Conservation (phyloP, 2,329 filamentous ascomycete genomes). For the Curvularia spicifera region DNA sequence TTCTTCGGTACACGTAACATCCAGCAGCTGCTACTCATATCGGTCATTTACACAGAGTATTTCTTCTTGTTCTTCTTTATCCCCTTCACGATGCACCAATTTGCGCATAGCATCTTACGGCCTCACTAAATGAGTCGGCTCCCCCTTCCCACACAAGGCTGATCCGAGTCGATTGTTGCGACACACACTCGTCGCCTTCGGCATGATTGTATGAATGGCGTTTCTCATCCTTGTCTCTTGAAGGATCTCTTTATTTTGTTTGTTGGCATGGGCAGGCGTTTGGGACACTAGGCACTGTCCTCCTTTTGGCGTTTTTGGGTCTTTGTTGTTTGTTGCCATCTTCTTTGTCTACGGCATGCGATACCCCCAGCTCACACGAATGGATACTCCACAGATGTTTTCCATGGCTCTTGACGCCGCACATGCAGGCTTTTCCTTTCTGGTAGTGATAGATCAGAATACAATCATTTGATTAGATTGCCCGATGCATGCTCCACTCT, state of each 20-base stretch:
- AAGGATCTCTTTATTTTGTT: slow-evolving; percentile 12
- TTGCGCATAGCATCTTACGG: slow-evolving; percentile 36
- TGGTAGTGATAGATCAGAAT: slow-evolving; percentile 23
- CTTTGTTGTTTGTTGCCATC: slow-evolving; percentile 1
- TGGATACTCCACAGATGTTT: slow-evolving; percentile 13
- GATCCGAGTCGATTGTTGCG: slow-evolving; percentile 28
- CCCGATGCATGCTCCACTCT: not conserved
- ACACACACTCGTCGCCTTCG: slow-evolving; percentile 17
- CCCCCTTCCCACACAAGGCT: slow-evolving; percentile 26
- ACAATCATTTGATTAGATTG: slow-evolving; percentile 1
- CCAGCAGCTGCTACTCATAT: not conserved
- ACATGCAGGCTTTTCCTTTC: slow-evolving; percentile 13
- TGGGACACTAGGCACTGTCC: slow-evolving; percentile 13
- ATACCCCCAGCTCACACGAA: slow-evolving; percentile 24
- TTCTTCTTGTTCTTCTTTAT: not conserved
- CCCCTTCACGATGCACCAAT: slow-evolving; percentile 22
- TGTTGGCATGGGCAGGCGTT: slow-evolving; percentile 33
- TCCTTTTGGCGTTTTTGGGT: slow-evolving; percentile 28
- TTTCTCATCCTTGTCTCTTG: slow-evolving; percentile 19
- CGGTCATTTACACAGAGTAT: slow-evolving; percentile 1
- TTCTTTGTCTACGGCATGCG: slow-evolving; percentile 17
- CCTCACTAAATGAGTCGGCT: slow-evolving; percentile 22
- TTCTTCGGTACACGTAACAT: not conserved
- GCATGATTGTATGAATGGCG: slow-evolving; percentile 41
- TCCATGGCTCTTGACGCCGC: slow-evolving; percentile 17